A percentile compares a stretch with the other conserved stretches of the same genome.
phyloP scores from a whole-genome alignment of 1,139 yeast species.

The Kodamaea fungicola region DNA sequence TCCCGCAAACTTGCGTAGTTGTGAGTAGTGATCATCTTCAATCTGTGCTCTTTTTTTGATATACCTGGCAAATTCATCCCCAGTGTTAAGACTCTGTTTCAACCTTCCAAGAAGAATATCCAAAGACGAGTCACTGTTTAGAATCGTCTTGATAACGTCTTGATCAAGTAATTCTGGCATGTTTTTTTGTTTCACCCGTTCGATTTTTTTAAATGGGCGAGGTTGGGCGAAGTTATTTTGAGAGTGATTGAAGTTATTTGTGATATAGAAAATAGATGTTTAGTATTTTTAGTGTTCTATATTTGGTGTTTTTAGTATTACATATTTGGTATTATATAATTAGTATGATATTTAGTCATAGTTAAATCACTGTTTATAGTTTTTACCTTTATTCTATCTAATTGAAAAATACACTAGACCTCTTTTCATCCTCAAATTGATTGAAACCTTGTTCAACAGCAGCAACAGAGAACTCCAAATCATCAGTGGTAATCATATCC shows the following conservation, averaged over 20 bases:
- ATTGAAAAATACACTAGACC: conserved; percentile 27
- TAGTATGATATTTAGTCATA: too few species aligned
- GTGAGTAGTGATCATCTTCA: conserved; percentile 77
- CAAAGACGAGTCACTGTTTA: conserved; percentile 43
- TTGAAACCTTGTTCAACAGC: conserved; percentile 40
- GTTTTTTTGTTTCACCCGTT: background rate
- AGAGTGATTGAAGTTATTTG: too few species aligned
- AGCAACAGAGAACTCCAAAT: conserved; percentile 83
- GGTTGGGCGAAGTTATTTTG: too few species aligned
- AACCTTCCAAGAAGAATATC: conserved; percentile 69
- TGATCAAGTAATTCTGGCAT: conserved; percentile 24
- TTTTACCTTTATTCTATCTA: background rate
- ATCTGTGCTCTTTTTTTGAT: conserved; percentile 73
- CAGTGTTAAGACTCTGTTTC: conserved; percentile 74
- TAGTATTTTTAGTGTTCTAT: too few species aligned
- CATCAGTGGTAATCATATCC: conserved; percentile 96
- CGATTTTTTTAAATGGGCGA: too few species aligned
- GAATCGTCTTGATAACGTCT: conserved; percentile 27
- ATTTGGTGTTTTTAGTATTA: too few species aligned
- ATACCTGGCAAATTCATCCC: conserved; percentile 81
- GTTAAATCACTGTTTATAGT: too few species aligned
- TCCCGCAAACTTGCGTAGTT: conserved; percentile 62
- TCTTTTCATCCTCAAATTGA: conserved; percentile 37
- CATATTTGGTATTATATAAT: too few species aligned
- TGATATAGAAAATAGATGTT: too few species aligned